These are phyloP conservation scores for Haemoproteus tartakovskyi DNA, from an alignment of 169 alveolate genomes.

Conservation along the genomic window DNA sequence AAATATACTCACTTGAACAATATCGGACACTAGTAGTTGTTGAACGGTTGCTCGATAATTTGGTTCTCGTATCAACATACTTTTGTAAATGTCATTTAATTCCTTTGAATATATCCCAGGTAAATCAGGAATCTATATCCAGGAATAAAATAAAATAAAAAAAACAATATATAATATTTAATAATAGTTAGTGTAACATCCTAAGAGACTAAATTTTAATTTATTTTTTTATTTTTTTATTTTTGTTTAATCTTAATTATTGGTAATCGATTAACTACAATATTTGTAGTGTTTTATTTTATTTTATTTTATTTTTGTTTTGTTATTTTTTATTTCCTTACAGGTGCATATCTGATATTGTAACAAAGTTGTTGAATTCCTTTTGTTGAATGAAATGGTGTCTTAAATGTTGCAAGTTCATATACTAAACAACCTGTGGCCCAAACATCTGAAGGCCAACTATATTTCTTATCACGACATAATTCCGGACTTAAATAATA, in stretches of 20 bases:
- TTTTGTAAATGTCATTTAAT: slow-evolving; percentile 71
- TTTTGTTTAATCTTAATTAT: neutral
- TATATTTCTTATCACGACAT: slow-evolving; percentile 92
- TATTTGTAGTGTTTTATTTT: neutral
- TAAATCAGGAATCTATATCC: slow-evolving; percentile 72
- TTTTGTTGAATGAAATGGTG: slow-evolving; percentile 86
- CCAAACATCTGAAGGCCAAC: slow-evolving; percentile 99
- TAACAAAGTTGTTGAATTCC: slow-evolving; percentile 79
- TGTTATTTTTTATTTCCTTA: no score
- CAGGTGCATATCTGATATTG: slow-evolving; percentile 78
- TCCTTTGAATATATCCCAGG: slow-evolving; percentile 74
- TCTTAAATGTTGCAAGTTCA: slow-evolving; percentile 79
- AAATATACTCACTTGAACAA: slow-evolving; percentile 61
- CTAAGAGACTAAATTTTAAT: neutral
- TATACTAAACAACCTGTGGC: slow-evolving; percentile 93
- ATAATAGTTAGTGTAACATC: neutral
- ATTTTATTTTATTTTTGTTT: no score
- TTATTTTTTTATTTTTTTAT: no score
- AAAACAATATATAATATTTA: neutral
- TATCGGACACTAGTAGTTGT: slow-evolving; percentile 48
- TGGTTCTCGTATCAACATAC: slow-evolving; percentile 74
- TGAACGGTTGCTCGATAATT: slow-evolving; percentile 60
- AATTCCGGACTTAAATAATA: slow-evolving; percentile 99
- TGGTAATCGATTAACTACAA: neutral
- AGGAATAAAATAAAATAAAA: neutral